These are phyloP conservation scores for Ceratocystis huliohia DNA, from an alignment of 2,329 filamentous ascomycete genomes.

Conservation along the genomic window DNA sequence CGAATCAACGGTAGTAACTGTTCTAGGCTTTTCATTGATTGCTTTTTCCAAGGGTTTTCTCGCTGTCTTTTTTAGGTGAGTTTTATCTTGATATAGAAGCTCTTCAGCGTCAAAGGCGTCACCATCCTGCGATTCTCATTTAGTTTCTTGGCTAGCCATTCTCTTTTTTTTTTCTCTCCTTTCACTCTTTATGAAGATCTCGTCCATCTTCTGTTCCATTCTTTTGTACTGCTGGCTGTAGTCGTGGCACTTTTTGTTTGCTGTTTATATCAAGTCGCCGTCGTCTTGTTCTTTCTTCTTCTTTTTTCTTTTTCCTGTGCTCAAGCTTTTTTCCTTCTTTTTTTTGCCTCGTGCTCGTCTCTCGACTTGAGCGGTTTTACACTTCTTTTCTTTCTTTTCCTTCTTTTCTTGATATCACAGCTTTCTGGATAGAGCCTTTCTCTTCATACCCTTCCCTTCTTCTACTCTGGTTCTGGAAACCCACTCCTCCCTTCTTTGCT, in stretches of 20 bases:
- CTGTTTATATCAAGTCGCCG: neutral
- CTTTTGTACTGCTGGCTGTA: neutral
- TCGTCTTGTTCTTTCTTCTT: neutral
- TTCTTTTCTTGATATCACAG: conserved; percentile 1
- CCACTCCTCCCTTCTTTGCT: neutral
- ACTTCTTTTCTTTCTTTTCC: neutral
- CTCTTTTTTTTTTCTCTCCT: neutral
- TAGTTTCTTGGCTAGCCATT: neutral
- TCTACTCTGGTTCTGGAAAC: neutral
- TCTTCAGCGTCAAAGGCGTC: neutral
- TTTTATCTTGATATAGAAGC: neutral
- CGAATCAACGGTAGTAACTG: neutral
- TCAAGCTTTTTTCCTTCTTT: neutral
- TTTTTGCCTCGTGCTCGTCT: neutral
- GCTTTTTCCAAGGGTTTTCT: neutral
- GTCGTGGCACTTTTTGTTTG: neutral
- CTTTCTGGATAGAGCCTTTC: neutral
- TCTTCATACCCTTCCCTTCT: neutral
- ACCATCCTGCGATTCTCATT: neutral
- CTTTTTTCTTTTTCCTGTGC: conserved; percentile 9
- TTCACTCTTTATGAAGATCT: neutral
- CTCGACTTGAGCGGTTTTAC: neutral
- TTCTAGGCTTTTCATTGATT: neutral
- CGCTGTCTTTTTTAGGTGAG: neutral
- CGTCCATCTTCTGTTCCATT: neutral